Conservation (phyloP, 2,329 filamentous ascomycete species). For the Penicillium sp. region DNA sequence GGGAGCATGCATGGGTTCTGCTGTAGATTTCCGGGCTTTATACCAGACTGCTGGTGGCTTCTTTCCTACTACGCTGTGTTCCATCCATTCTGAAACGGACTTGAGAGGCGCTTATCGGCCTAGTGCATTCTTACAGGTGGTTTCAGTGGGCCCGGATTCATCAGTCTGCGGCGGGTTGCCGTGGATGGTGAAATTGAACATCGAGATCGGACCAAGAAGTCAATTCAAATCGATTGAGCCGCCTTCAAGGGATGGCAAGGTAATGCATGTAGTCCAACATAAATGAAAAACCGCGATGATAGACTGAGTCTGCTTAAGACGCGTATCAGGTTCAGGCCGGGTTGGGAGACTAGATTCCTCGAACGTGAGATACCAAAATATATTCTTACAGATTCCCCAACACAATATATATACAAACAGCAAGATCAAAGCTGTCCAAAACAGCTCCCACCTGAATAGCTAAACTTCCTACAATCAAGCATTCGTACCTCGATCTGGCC, state of each 20-base stretch:
- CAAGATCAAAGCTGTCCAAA: not conserved
- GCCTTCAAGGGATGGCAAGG: not conserved
- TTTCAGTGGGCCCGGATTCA: conserved; percentile 17
- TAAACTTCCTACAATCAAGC: not conserved
- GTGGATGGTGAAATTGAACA: conserved; percentile 7
- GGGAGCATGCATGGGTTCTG: not conserved
- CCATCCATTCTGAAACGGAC: conserved; percentile 6
- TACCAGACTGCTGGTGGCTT: no score
- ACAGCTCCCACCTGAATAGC: not conserved
- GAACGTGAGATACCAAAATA: not conserved
- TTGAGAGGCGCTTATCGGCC: not conserved
- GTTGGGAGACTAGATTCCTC: not conserved
- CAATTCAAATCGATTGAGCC: not conserved
- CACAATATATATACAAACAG: not conserved
- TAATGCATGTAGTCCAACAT: no score
- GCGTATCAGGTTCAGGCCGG: no score
- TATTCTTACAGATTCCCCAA: not conserved
- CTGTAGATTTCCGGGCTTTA: not conserved
- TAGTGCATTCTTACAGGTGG: conserved; percentile 1
- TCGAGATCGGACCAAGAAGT: not conserved
- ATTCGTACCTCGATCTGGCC: conserved; percentile 8
- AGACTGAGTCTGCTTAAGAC: not conserved
- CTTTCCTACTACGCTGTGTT: not conserved
- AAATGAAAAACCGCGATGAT: not conserved
- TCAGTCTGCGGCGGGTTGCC: conserved; percentile 13